Conservation (phyloP, 306 rosid genomes). For the Glycine soja region DNA sequence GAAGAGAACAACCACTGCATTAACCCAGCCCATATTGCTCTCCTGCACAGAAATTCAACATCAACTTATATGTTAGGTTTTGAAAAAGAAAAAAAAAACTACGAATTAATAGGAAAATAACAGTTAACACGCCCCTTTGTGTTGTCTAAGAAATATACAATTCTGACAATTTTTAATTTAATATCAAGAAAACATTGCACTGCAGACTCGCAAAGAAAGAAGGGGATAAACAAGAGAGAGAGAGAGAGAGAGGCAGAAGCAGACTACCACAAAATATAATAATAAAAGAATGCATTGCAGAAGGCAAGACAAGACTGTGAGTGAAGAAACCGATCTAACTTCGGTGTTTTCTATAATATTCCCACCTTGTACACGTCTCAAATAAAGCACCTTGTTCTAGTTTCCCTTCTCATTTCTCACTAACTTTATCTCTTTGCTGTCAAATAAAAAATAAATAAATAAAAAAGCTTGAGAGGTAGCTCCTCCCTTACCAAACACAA, state of each 20-base stretch:
- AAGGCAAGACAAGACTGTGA: background rate
- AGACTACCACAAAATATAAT: conserved; percentile 23
- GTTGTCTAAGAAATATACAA: background rate
- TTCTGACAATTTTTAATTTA: background rate
- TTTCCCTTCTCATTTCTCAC: conserved; percentile 17
- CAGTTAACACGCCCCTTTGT: background rate
- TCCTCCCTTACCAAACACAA: conserved; percentile 38
- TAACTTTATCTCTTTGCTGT: background rate
- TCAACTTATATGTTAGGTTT: background rate
- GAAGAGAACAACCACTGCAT: background rate
- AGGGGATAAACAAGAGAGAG: background rate
- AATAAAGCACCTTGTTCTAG: conserved; percentile 26
- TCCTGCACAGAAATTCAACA: conserved; percentile 19
- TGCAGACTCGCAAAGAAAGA: background rate
- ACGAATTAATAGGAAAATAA: background rate
- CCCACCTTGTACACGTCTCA: conserved; percentile 37
- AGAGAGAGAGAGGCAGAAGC: background rate
- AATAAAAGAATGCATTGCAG: background rate
- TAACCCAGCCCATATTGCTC: background rate
- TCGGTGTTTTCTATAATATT: conserved; percentile 3
- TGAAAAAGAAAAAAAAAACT: background rate
- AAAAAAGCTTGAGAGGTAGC: background rate
- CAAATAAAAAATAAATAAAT: background rate
- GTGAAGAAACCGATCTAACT: conserved; percentile 16
- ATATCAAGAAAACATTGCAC: background rate